Conservation (phyloP, 371 early-diverging fungal genomes). For the Nosema muscidifuracis region DNA sequence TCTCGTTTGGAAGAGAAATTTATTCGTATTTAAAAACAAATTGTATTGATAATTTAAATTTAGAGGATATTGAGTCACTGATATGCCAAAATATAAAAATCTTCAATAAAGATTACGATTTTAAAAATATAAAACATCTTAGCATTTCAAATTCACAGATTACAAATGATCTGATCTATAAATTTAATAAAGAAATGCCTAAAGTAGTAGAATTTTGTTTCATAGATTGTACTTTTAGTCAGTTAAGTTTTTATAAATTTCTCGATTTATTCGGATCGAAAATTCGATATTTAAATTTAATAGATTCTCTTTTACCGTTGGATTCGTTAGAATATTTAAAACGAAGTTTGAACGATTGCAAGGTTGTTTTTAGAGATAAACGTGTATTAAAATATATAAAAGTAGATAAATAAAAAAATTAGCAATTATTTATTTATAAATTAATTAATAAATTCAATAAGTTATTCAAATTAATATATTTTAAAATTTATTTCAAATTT, state of each 20-base stretch:
- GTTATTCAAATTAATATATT: no score
- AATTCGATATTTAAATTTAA: slow-evolving; percentile 2
- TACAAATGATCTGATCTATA: background rate
- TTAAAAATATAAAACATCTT: background rate
- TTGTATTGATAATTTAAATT: background rate
- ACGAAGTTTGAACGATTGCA: background rate
- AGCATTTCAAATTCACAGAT: background rate
- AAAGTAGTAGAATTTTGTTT: background rate
- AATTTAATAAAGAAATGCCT: background rate
- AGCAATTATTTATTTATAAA: no score
- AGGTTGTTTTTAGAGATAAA: slow-evolving; percentile 9
- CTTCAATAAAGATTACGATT: background rate
- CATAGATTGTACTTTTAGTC: background rate
- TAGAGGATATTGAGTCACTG: background rate
- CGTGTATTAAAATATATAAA: background rate
- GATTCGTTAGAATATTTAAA: background rate
- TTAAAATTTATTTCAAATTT: no score
- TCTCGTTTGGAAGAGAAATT: background rate
- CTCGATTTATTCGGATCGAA: background rate
- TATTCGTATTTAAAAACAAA: slow-evolving; percentile 13
- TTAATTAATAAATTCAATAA: no score
- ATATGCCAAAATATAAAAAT: background rate
- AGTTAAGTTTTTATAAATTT: background rate
- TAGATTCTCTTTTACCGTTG: background rate
- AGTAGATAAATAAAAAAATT: background rate